These are phyloP conservation scores for Parascedosporium putredinis DNA, from an alignment of 2,329 filamentous ascomycete species.

Conservation along the genomic window DNA sequence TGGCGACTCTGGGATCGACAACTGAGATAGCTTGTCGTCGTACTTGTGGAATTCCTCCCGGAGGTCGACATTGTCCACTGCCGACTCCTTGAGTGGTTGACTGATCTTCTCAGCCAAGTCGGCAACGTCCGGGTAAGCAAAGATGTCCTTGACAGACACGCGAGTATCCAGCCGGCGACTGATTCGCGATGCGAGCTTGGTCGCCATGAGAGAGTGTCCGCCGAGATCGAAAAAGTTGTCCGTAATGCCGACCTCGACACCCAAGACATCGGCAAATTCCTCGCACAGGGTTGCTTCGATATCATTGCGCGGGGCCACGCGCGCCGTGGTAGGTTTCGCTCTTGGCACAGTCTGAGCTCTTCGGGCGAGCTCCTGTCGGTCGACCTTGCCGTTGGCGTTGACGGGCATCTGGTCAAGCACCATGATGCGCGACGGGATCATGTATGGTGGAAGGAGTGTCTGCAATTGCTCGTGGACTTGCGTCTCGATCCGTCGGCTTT, in stretches of 20 bases:
- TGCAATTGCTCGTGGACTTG: neutral
- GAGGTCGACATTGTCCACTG: too few relatives aligned
- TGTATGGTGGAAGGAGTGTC: neutral
- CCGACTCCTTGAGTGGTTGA: too few relatives aligned
- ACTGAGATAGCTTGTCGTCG: too few relatives aligned
- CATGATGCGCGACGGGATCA: neutral
- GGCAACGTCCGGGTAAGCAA: neutral
- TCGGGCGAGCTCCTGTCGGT: neutral
- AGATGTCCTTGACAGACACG: conserved; percentile 4
- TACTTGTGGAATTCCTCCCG: too few relatives aligned
- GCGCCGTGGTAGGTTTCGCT: neutral
- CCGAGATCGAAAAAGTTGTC: conserved; percentile 14
- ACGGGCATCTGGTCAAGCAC: neutral
- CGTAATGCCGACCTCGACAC: conserved; percentile 8
- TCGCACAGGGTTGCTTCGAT: conserved; percentile 11
- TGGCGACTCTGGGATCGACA: too few relatives aligned
- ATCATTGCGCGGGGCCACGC: neutral
- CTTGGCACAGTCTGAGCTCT: neutral
- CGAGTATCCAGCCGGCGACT: conserved; percentile 9
- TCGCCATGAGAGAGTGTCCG: conserved; percentile 10
- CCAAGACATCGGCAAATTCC: conserved; percentile 9
- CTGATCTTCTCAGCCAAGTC: neutral
- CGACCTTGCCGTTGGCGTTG: neutral
- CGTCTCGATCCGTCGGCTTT: neutral
- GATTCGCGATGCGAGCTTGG: neutral